These are phyloP conservation scores for Nepenthes alata DNA, from an alignment of 179 eudicot genomes.

Conservation along the genomic window DNA sequence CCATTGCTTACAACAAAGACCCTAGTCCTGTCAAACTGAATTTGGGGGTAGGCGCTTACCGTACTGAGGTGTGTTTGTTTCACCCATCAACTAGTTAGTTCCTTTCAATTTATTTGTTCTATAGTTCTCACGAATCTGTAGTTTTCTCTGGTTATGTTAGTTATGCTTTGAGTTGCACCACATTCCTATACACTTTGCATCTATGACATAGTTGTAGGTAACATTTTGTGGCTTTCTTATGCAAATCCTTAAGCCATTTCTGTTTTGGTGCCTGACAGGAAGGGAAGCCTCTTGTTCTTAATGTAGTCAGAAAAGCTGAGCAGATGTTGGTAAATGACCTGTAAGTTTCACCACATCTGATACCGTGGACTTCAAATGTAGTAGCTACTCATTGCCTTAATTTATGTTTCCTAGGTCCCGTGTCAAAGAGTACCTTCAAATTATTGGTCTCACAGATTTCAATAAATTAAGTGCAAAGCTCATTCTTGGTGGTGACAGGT, in stretches of 20 bases:
- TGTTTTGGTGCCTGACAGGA: constrained; percentile 38
- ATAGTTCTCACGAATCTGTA: background rate
- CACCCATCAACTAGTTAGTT: background rate
- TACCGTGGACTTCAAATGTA: background rate
- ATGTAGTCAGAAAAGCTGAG: constrained; percentile 84
- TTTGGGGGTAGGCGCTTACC: constrained; percentile 96
- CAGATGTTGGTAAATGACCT: constrained; percentile 73
- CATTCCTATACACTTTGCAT: too few species aligned
- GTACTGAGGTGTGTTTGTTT: constrained; percentile 66
- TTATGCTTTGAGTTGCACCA: too few species aligned
- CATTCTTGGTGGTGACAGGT: constrained; percentile 92
- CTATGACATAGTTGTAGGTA: background rate
- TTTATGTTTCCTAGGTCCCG: constrained; percentile 39
- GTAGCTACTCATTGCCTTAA: constrained; percentile 4
- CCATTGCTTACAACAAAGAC: constrained; percentile 91
- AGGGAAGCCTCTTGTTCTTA: constrained; percentile 85
- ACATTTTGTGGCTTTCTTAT: background rate
- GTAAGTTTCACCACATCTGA: constrained; percentile 20
- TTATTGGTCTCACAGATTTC: constrained; percentile 84
- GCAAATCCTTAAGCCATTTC: background rate
- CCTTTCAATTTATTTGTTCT: background rate
- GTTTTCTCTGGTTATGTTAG: too few species aligned
- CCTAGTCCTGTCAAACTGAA: constrained; percentile 76
- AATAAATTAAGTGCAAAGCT: constrained; percentile 85
- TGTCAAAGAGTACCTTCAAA: constrained; percentile 82